A percentile compares a stretch with the other conserved stretches of the same genome.
These are phyloP conservation scores for Leonotis leonurus DNA, from an alignment of 257 asterid genomes.

Conservation along the genomic window DNA sequence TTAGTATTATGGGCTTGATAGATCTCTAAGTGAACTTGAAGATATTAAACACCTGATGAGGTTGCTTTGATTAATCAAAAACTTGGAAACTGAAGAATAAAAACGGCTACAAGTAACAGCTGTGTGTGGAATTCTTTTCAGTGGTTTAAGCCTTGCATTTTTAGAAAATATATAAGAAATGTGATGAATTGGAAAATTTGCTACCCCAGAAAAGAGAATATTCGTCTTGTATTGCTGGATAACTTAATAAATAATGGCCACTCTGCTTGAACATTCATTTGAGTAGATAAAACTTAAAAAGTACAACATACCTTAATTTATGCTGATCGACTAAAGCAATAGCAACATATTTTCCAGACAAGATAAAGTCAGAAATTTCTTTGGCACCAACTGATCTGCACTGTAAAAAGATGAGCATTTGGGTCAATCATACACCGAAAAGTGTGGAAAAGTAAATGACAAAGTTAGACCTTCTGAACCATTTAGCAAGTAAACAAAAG, in stretches of 20 bases:
- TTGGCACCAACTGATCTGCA: conserved; percentile 74
- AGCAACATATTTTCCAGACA: conserved; percentile 70
- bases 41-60: not conserved
- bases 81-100: not conserved
- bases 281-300: not conserved
- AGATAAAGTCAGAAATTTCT: conserved; percentile 50
- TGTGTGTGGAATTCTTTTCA: not conserved
- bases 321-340: conserved; percentile 86
- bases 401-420: conserved; percentile 45
- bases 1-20: too few relatives aligned
- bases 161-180: not conserved
- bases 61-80: not conserved
- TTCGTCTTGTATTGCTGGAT: not conserved
- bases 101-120: not conserved
- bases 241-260: not conserved
- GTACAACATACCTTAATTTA: conserved; percentile 57
- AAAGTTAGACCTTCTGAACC: too few relatives aligned
- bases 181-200: not conserved
- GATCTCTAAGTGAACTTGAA: not conserved
- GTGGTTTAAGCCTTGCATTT: not conserved
- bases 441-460: not conserved
- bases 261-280: not conserved
- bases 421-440: conserved; percentile 9
- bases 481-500: conserved; percentile 12
- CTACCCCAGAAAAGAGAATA: not conserved